These are phyloP conservation scores for Stachybotrys elegans DNA, from an alignment of 2,329 filamentous ascomycete species.

Conservation along the genomic window DNA sequence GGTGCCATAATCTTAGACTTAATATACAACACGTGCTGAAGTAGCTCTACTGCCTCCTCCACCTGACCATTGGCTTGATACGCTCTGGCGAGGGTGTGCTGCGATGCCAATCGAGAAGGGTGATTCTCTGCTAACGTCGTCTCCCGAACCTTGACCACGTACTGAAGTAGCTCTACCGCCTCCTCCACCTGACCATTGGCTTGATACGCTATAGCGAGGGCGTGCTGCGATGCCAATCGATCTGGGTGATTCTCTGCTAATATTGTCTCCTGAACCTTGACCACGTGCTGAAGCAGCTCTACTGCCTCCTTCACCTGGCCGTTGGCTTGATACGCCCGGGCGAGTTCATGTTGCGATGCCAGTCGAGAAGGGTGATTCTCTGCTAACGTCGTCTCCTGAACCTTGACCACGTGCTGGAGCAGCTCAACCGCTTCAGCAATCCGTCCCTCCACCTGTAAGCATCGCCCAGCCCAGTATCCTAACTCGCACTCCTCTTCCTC, in stretches of 20 bases:
- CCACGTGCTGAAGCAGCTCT: too few relatives aligned
- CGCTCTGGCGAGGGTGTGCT: slow-evolving; percentile 4
- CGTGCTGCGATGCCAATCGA: slow-evolving; percentile 4
- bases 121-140: background rate
- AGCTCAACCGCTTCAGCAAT: too few relatives aligned
- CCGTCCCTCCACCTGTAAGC: too few relatives aligned
- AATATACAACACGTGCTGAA: slow-evolving; percentile 4
- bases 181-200: slow-evolving; percentile 4
- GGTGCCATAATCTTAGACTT: too few relatives aligned
- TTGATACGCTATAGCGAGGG: slow-evolving; percentile 5
- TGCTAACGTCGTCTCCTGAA: too few relatives aligned
- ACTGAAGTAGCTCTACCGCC: slow-evolving; percentile 1
- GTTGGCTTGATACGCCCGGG: too few relatives aligned
- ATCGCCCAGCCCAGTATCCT: too few relatives aligned
- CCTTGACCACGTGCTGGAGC: too few relatives aligned
- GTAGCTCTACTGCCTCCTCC: slow-evolving; percentile 3
- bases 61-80: slow-evolving; percentile 5
- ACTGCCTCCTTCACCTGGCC: too few relatives aligned
- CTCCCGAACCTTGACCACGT: slow-evolving; percentile 2
- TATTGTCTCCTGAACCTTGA: background rate
- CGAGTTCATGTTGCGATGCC: too few relatives aligned
- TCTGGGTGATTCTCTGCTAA: slow-evolving; percentile 3
- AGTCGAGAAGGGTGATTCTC: too few relatives aligned
- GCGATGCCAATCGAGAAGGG: background rate
- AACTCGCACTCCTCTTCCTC: too few relatives aligned